These are phyloP conservation scores for Meyerozyma guilliermondii DNA, from an alignment of 1,139 yeast species.

Conservation along the genomic window DNA sequence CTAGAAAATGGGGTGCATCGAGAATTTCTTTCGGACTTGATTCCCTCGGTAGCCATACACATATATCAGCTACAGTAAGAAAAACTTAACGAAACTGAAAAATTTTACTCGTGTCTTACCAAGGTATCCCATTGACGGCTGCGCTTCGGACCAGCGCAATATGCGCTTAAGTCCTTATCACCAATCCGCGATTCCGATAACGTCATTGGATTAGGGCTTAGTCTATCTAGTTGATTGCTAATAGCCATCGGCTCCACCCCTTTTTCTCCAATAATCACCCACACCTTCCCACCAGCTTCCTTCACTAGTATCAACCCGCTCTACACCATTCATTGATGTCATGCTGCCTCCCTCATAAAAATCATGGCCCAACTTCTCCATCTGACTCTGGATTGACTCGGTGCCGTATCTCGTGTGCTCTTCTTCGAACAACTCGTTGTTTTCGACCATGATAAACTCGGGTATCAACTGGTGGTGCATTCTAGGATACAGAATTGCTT, in stretches of 20 bases:
- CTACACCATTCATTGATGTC: slow-evolving; percentile 42
- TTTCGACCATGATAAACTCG: slow-evolving; percentile 58
- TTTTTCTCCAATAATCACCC: slow-evolving; percentile 42
- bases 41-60: not conserved
- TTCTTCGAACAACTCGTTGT: slow-evolving; percentile 23
- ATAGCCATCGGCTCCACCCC: slow-evolving; percentile 40
- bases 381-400: slow-evolving; percentile 8
- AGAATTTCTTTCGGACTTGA: not conserved
- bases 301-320: slow-evolving; percentile 11
- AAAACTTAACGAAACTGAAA: no score
- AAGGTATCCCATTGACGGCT: no score
- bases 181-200: no score
- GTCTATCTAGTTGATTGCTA: slow-evolving; percentile 8
- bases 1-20: not conserved
- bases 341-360: slow-evolving; percentile 31
- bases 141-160: no score
- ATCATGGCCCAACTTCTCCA: slow-evolving; percentile 23
- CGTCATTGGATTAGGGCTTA: slow-evolving; percentile 7
- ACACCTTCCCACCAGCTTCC: slow-evolving; percentile 32
- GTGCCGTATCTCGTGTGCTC: slow-evolving; percentile 15
- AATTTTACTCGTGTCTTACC: no score
- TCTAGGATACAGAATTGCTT: slow-evolving; percentile 73
- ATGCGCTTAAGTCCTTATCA: no score
- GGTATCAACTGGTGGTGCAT: slow-evolving; percentile 89
- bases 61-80: not conserved